A percentile compares a stretch with the other conserved stretches of the same genome.
These are phyloP conservation scores for Leptographium wingfieldii DNA, from an alignment of 2,329 filamentous ascomycete species.

Conservation along the genomic window DNA sequence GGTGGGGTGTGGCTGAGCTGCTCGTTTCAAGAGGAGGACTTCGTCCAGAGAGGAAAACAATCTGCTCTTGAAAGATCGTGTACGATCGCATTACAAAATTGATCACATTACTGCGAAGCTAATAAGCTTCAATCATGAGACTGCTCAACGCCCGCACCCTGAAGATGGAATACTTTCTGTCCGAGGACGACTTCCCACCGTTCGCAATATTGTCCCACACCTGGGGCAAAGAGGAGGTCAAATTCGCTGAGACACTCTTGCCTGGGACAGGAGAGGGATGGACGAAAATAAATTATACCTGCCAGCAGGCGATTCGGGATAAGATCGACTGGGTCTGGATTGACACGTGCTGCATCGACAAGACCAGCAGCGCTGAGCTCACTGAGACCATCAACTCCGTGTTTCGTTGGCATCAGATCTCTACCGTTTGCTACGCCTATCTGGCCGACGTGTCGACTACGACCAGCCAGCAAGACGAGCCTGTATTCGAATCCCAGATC, in stretches of 20 bases:
- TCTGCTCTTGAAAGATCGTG: too few relatives aligned
- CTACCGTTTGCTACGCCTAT: conserved; percentile 22
- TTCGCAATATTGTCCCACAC: conserved; percentile 22
- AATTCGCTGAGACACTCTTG: conserved; percentile 14
- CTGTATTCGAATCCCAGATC: too few relatives aligned
- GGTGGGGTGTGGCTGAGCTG: too few relatives aligned
- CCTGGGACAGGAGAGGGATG: conserved; percentile 10
- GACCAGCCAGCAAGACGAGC: too few relatives aligned
- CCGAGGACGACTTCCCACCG: conserved; percentile 10
- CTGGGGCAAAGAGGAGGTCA: conserved; percentile 19
- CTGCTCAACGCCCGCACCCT: neutral
- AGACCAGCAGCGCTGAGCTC: conserved; percentile 21
- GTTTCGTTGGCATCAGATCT: conserved; percentile 21
- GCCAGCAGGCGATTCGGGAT: conserved; percentile 14
- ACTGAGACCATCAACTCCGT: conserved; percentile 18
- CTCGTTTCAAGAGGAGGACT: too few relatives aligned
- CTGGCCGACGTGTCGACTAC: too few relatives aligned
- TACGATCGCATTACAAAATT: too few relatives aligned
- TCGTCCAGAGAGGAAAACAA: too few relatives aligned
- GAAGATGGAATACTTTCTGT: neutral
- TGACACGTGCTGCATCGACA: conserved; percentile 27
- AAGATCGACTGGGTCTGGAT: conserved; percentile 21
- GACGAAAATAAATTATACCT: conserved; percentile 15
- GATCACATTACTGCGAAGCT: too few relatives aligned
- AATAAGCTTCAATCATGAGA: neutral